These are phyloP conservation scores for Candida manassasensis DNA, from an alignment of 805 yeast genomes.

Conservation along the genomic window DNA sequence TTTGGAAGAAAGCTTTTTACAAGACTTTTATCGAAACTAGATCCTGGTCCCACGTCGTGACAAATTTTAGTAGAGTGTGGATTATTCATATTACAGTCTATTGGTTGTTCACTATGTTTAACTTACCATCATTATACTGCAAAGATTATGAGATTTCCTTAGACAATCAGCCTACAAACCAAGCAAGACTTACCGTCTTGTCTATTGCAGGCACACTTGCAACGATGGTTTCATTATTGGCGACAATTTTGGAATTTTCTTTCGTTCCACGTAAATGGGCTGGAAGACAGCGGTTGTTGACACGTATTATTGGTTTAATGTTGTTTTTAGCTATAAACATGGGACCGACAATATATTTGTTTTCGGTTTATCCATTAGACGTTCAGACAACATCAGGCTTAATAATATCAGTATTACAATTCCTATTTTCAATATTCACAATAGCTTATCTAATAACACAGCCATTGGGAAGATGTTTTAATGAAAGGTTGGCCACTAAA, in stretches of 20 bases:
- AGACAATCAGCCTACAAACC: constrained; percentile 58
- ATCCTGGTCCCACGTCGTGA: constrained; percentile 69
- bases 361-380: constrained; percentile 38
- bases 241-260: constrained; percentile 51
- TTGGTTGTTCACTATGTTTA: constrained; percentile 72
- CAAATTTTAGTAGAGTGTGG: constrained; percentile 78
- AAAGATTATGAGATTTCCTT: constrained; percentile 45
- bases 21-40: constrained; percentile 75
- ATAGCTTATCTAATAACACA: constrained; percentile 54
- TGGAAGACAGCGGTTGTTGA: constrained; percentile 58
- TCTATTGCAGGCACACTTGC: constrained; percentile 67
- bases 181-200: constrained; percentile 51
- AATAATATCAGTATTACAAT: constrained; percentile 49
- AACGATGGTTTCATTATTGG: constrained; percentile 49
- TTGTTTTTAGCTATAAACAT: constrained; percentile 41
- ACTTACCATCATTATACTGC: constrained; percentile 66
- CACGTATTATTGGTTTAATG: constrained; percentile 41
- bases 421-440: constrained; percentile 48
- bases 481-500: constrained; percentile 22
- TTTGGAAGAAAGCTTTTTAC: constrained; percentile 64
- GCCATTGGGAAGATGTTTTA: constrained; percentile 57
- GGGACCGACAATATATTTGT: constrained; percentile 51
- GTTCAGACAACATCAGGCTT: constrained; percentile 30
- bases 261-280: constrained; percentile 73
- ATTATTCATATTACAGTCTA: constrained; percentile 67